Percentiles rank a stretch among this genome's conserved stretches.
Conservation (phyloP, 345 rosid species). For the Eucalyptus regnans region DNA sequence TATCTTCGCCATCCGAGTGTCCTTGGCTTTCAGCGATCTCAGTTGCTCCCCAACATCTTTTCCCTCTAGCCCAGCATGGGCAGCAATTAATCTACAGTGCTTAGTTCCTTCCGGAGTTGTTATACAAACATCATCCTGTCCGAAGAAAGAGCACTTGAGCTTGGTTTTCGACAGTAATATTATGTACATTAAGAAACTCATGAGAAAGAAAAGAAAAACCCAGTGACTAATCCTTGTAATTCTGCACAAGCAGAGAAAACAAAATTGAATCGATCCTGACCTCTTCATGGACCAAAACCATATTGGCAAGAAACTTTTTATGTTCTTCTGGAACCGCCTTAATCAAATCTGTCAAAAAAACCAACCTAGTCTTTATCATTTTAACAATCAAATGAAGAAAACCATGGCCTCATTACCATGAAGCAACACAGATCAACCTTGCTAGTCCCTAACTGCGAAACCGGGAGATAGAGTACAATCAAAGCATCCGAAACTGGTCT, state of each 20-base stretch:
- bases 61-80: constrained; percentile 68
- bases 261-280: constrained; percentile 10
- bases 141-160: not conserved
- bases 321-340: constrained; percentile 78
- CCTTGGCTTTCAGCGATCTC: constrained; percentile 42
- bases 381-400: not conserved
- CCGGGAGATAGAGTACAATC: not conserved
- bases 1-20: constrained; percentile 41
- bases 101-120: constrained; percentile 35
- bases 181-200: not conserved
- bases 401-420: not conserved
- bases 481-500: not conserved
- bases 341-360: constrained; percentile 39
- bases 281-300: constrained; percentile 92
- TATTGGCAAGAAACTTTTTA: constrained; percentile 66
- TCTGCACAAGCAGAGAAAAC: not conserved
- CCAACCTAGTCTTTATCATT: not conserved
- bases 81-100: constrained; percentile 59
- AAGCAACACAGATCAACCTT: not conserved
- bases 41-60: constrained; percentile 47
- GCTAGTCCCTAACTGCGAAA: not conserved
- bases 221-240: not conserved
- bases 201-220: not conserved
- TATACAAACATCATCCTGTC: constrained; percentile 57
- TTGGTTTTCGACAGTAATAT: not conserved